Conservation (phyloP, 139 green algal genomes). For the Coelastrella sp. region DNA sequence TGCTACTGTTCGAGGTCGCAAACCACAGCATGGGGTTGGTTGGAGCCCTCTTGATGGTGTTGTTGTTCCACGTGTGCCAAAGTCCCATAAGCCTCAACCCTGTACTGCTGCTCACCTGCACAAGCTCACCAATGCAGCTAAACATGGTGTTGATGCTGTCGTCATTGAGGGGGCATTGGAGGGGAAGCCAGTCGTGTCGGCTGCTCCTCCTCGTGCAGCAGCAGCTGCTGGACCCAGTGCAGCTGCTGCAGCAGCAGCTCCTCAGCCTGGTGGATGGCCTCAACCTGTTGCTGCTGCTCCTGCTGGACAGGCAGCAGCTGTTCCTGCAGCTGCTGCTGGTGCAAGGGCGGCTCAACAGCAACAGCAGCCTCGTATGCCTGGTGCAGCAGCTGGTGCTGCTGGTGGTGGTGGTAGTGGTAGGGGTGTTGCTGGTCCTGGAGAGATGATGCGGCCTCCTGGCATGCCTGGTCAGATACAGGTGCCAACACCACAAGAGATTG, state of each 20-base stretch:
- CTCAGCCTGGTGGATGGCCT: too few relatives aligned
- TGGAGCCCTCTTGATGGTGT: constrained; percentile 29
- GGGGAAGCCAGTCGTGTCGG: neutral
- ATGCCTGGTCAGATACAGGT: neutral
- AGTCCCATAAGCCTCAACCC: neutral
- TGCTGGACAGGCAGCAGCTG: neutral
- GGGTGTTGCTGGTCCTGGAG: neutral
- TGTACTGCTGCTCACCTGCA: neutral
- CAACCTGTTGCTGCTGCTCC: too few relatives aligned
- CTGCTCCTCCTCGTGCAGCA: neutral
- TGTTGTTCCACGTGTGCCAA: neutral
- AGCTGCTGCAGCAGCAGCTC: neutral
- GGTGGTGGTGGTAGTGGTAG: neutral
- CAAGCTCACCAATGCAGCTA: constrained; percentile 1
- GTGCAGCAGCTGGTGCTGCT: neutral
- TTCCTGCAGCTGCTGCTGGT: neutral
- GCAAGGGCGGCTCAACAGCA: neutral
- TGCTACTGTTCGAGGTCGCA: constrained; percentile 20
- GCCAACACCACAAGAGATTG: neutral
- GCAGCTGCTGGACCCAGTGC: neutral
- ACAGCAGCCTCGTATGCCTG: neutral
- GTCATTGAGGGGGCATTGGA: neutral
- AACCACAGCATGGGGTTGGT: constrained; percentile 30
- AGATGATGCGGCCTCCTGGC: neutral
- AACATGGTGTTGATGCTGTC: constrained; percentile 1